Percentiles rank a stretch among this genome's conserved stretches.
Evolutionary conservation across 768 basidiomycete species (phyloP).

Genomic region (Candolleomyces aberdarensis): DNA sequence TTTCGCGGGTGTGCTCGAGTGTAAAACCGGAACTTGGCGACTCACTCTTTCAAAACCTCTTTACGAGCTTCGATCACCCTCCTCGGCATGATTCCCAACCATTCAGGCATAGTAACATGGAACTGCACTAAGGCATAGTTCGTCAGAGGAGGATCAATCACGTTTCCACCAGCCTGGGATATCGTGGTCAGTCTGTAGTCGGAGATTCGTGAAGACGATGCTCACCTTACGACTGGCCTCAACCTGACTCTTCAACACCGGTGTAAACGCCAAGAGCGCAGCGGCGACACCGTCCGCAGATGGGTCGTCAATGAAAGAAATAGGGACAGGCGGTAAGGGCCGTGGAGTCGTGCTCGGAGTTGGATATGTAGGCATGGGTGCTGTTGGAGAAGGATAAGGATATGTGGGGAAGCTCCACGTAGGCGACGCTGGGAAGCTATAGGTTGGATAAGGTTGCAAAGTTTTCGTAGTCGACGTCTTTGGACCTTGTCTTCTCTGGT

Average conservation of each 20-base stretch:
- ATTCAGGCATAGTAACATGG: constrained; percentile 23
- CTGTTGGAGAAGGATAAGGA: neutral
- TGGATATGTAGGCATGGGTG: neutral
- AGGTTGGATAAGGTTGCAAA: neutral
- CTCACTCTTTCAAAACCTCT: constrained; percentile 28
- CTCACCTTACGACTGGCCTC: constrained; percentile 22
- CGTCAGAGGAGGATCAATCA: constrained; percentile 33
- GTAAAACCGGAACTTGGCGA: neutral
- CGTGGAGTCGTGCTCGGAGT: constrained; percentile 22
- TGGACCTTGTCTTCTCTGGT: neutral
- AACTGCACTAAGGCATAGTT: constrained; percentile 34
- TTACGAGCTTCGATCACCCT: constrained; percentile 22
- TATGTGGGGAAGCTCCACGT: constrained; percentile 2
- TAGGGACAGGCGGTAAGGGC: constrained; percentile 28
- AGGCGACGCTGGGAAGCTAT: neutral
- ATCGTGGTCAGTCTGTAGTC: neutral
- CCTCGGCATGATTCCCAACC: constrained; percentile 17
- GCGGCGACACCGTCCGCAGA: constrained; percentile 21
- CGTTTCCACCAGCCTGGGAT: constrained; percentile 30
- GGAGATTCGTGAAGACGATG: neutral
- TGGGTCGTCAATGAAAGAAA: constrained; percentile 16
- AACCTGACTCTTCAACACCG: constrained; percentile 33
- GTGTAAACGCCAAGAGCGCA: constrained; percentile 35
- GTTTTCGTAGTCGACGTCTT: neutral
- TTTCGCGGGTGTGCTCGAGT: neutral